Conservation (phyloP, 768 basidiomycete genomes). For the Trametes sanguinea region DNA sequence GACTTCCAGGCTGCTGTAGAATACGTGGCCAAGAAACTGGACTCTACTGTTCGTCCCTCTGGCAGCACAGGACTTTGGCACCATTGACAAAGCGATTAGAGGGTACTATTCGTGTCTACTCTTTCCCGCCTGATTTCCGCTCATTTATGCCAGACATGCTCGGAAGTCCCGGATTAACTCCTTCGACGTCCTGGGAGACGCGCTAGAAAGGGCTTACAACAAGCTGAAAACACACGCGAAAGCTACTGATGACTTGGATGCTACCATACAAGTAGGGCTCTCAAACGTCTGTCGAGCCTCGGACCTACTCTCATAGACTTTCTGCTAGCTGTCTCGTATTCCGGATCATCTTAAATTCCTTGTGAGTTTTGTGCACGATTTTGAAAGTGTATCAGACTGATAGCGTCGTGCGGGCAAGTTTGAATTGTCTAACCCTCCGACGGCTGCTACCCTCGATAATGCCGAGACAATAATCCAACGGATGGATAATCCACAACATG, state of each 20-base stretch:
- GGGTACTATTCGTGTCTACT: slow-evolving; percentile 45
- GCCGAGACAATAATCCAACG: slow-evolving; percentile 57
- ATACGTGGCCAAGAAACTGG: slow-evolving; percentile 59
- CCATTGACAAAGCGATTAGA: slow-evolving; percentile 52
- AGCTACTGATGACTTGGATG: slow-evolving; percentile 60
- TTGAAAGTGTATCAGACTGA: not conserved
- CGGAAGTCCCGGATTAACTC: slow-evolving; percentile 73
- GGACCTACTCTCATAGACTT: slow-evolving; percentile 5
- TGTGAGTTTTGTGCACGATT: slow-evolving; percentile 40
- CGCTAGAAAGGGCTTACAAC: slow-evolving; percentile 54
- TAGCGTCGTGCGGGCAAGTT: slow-evolving; percentile 41
- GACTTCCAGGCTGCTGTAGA: slow-evolving; percentile 54
- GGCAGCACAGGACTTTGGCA: slow-evolving; percentile 56
- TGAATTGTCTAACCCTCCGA: slow-evolving; percentile 56
- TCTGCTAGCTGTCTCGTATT: slow-evolving; percentile 51
- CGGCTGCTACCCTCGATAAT: slow-evolving; percentile 47
- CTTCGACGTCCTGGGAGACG: slow-evolving; percentile 59
- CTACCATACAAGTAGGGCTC: slow-evolving; percentile 56
- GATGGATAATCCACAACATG: slow-evolving; percentile 44
- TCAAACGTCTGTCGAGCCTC: not conserved
- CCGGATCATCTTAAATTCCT: slow-evolving; percentile 76
- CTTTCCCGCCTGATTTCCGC: not conserved
- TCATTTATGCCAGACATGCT: slow-evolving; percentile 19
- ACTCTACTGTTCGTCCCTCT: slow-evolving; percentile 58
- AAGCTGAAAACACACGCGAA: slow-evolving; percentile 53